Percentiles rank a stretch among this genome's conserved stretches.
Conservation (phyloP, 495 filamentous ascomycete genomes). For the Lophiotrema nucula region DNA sequence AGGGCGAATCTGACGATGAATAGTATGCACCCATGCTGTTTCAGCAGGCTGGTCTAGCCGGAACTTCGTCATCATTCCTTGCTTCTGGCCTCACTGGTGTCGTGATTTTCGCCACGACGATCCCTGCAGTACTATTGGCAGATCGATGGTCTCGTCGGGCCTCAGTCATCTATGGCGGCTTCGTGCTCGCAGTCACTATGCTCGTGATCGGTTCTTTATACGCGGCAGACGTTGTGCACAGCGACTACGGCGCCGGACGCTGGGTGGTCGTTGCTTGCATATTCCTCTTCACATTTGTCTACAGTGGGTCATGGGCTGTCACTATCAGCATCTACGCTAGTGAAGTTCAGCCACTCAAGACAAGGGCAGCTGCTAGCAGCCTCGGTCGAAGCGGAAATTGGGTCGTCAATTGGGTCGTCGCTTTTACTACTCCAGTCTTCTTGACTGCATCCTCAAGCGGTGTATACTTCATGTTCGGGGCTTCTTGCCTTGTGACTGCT, state of each 20-base stretch:
- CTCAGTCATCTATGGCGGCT: constrained; percentile 56
- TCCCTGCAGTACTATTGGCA: constrained; percentile 52
- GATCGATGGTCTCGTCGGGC: constrained; percentile 65
- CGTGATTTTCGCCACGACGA: constrained; percentile 10
- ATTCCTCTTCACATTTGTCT: constrained; percentile 48
- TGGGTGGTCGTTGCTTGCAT: constrained; percentile 26
- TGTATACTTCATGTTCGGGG: too few relatives aligned
- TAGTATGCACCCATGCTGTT: too few relatives aligned
- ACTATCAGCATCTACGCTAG: constrained; percentile 53
- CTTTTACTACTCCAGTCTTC: too few relatives aligned
- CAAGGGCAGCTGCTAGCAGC: constrained; percentile 47
- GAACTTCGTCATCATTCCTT: too few relatives aligned
- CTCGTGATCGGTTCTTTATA: constrained; percentile 49
- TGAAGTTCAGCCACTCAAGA: constrained; percentile 58
- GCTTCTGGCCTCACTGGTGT: constrained; percentile 23
- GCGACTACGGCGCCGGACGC: constrained; percentile 2
- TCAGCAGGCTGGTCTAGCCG: too few relatives aligned
- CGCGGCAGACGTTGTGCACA: constrained; percentile 14
- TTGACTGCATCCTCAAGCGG: too few relatives aligned
- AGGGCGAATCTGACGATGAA: too few relatives aligned
- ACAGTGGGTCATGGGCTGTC: constrained; percentile 54
- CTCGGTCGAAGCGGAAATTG: too few relatives aligned
- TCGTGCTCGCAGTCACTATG: constrained; percentile 50
- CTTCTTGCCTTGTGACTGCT: too few relatives aligned
- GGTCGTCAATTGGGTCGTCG: too few relatives aligned